phyloP scores from a whole-genome alignment of 768 basidiomycete genomes.

The Hydnum rufescens region DNA sequence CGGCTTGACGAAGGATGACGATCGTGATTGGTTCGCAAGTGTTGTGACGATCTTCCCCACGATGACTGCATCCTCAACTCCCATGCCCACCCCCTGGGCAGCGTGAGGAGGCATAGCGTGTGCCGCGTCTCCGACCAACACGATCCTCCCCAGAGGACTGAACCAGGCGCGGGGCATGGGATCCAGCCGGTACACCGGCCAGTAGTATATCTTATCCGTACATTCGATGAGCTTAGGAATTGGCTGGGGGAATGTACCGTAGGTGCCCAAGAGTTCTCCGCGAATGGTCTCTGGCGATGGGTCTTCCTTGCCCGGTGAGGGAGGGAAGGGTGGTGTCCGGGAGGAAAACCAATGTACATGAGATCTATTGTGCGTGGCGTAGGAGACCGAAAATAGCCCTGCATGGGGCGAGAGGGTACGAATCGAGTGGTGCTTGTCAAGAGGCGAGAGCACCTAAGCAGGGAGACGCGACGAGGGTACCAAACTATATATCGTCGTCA shows the following conservation, averaged over 20 bases:
- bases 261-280: background rate
- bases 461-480: background rate
- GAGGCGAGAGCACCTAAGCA: background rate
- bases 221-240: background rate
- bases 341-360: background rate
- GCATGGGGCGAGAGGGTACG: background rate
- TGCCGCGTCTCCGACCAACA: conserved; percentile 27
- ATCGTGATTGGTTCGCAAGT: background rate
- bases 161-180: background rate
- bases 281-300: background rate
- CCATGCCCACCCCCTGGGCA: conserved; percentile 25
- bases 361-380: background rate
- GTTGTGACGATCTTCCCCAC: background rate
- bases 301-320: background rate
- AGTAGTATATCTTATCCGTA: background rate
- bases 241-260: background rate
- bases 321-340: background rate
- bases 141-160: conserved; percentile 16
- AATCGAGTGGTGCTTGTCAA: background rate
- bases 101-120: conserved; percentile 27
- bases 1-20: background rate
- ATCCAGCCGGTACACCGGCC: conserved; percentile 2
- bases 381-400: background rate
- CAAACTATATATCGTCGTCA: background rate
- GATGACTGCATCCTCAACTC: conserved; percentile 19